These are phyloP conservation scores for Astragalus glycyphyllos DNA, from an alignment of 306 rosid genomes.

Conservation along the genomic window DNA sequence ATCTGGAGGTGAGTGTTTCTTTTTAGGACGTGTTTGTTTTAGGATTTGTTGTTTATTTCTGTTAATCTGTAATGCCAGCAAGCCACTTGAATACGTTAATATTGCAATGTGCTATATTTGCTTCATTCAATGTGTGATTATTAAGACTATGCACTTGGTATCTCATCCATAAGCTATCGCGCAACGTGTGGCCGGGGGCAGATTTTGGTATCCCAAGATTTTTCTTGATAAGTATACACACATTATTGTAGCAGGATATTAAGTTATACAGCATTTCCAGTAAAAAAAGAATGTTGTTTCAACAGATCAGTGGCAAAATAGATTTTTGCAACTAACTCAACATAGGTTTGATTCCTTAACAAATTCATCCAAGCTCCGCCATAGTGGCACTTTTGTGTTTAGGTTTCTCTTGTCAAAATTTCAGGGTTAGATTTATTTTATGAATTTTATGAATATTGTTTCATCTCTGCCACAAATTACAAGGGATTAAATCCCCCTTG, in stretches of 20 bases:
- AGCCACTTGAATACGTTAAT: neutral
- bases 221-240: too few relatives aligned
- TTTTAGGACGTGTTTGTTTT: neutral
- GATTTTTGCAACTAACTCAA: too few relatives aligned
- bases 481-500: neutral
- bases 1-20: slow-evolving; percentile 71
- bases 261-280: too few relatives aligned
- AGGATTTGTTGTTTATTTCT: slow-evolving; percentile 18
- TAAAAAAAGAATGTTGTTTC: too few relatives aligned
- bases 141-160: slow-evolving; percentile 9
- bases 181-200: too few relatives aligned
- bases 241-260: too few relatives aligned
- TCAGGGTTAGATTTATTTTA: neutral
- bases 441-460: neutral
- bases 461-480: neutral
- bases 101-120: neutral
- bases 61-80: neutral
- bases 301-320: too few relatives aligned
- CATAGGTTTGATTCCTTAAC: too few relatives aligned
- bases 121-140: slow-evolving; percentile 1
- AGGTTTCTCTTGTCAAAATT: slow-evolving; percentile 2
- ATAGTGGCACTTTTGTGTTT: neutral
- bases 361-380: too few relatives aligned
- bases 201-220: too few relatives aligned
- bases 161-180: neutral